Percentiles rank a stretch among this genome's conserved stretches.
phyloP scores from a whole-genome alignment of 768 basidiomycete genomes.

The Rhodosporidiobolus odoratus region DNA sequence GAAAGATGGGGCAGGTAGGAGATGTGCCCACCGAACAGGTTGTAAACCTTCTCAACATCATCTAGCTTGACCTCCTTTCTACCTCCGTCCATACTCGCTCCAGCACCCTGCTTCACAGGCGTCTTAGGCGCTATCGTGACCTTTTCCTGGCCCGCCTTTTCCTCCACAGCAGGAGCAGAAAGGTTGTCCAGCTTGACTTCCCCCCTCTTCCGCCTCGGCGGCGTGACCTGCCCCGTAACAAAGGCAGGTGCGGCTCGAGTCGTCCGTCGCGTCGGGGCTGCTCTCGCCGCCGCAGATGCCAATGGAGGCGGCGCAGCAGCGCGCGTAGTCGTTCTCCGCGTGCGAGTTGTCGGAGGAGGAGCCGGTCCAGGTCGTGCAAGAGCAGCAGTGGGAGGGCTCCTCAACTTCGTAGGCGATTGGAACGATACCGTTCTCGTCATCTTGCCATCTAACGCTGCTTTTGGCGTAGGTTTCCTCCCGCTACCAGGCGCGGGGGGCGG shows the following conservation, averaged over 20 bases:
- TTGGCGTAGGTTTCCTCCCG: no score
- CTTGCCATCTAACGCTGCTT: slow-evolving; percentile 37
- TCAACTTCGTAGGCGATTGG: not conserved
- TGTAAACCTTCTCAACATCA: slow-evolving; percentile 30
- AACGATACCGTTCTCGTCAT: not conserved
- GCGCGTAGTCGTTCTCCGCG: not conserved
- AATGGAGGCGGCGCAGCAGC: not conserved
- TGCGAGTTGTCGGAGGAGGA: not conserved
- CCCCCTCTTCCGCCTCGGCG: not conserved
- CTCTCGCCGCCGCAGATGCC: not conserved
- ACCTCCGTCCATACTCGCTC: not conserved
- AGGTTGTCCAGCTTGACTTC: not conserved
- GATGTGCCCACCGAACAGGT: slow-evolving; percentile 36
- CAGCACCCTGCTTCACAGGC: slow-evolving; percentile 1
- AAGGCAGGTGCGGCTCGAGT: not conserved
- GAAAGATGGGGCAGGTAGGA: no score
- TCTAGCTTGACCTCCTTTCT: slow-evolving; percentile 6
- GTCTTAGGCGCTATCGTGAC: not conserved
- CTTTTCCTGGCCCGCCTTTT: slow-evolving; percentile 7
- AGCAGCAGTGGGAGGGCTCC: not conserved
- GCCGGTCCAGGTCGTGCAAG: not conserved
- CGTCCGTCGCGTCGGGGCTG: not conserved
- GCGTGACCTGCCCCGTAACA: slow-evolving; percentile 23
- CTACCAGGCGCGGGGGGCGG: slow-evolving; percentile 43
- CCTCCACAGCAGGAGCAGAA: slow-evolving; percentile 4